Percentiles rank a stretch among this genome's conserved stretches.
Evolutionary conservation across 106 monocot species (phyloP).

Genomic region (Gastrodia elata): DNA sequence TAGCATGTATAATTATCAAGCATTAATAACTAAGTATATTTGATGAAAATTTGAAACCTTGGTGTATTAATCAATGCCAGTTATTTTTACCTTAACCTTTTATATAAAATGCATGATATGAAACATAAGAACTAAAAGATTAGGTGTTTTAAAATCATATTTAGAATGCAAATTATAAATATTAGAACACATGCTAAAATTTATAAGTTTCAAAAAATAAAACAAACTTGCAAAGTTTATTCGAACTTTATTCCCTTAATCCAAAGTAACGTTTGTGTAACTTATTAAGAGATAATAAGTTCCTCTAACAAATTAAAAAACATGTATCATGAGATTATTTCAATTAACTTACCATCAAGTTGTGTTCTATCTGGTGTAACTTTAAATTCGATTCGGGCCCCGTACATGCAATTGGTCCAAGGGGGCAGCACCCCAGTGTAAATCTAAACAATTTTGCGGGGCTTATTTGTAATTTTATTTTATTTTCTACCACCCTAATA

Average conservation of each 20-base stretch:
- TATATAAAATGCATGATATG: not conserved
- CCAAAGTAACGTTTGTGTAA: not conserved
- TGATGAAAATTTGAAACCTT: no score
- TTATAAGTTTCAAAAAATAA: not conserved
- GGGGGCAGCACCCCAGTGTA: no score
- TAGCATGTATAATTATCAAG: no score
- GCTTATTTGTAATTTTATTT: no score
- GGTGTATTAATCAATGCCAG: no score
- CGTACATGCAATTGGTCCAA: no score
- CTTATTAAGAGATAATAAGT: not conserved
- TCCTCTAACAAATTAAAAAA: not conserved
- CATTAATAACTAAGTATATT: no score
- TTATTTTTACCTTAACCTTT: no score
- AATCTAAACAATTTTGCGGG: no score
- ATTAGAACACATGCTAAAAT: not conserved
- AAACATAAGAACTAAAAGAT: not conserved
- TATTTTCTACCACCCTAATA: no score
- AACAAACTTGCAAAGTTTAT: conserved; percentile 3
- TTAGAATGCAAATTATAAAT: not conserved
- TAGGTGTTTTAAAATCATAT: not conserved
- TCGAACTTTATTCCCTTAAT: conserved; percentile 1
- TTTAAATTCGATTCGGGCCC: no score
- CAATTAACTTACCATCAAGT: not conserved
- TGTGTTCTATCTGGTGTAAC: no score
- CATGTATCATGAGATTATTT: not conserved